A percentile compares a stretch with the other conserved stretches of the same genome.
Evolutionary conservation across 202 grass and related monocot species (phyloP).

Genomic region (Zizania palustris): DNA sequence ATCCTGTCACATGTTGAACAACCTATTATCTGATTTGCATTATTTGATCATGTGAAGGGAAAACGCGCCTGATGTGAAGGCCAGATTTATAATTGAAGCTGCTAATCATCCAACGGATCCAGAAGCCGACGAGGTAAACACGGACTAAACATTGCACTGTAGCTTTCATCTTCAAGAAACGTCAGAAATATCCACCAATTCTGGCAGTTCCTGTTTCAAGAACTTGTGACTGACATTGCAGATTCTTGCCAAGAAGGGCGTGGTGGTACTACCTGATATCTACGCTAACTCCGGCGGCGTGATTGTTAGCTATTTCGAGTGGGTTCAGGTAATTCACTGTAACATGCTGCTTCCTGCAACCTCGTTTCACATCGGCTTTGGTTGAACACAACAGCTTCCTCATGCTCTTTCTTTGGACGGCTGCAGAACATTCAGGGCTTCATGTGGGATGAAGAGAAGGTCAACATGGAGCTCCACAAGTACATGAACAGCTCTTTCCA

Average conservation of each 20-base stretch:
- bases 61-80: conserved; percentile 90
- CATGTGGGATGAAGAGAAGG: conserved; percentile 92
- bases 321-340: conserved; percentile 84
- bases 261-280: conserved; percentile 83
- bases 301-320: conserved; percentile 94
- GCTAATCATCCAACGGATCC: conserved; percentile 97
- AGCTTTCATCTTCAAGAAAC: background rate
- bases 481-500: conserved; percentile 72
- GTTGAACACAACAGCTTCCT: conserved; percentile 19
- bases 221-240: conserved; percentile 33
- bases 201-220: background rate
- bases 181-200: conserved; percentile 8
- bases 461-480: conserved; percentile 71
- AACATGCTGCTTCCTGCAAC: background rate
- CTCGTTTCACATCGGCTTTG: conserved; percentile 15
- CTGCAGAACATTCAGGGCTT: conserved; percentile 94
- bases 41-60: conserved; percentile 57
- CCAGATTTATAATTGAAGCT: conserved; percentile 93
- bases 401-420: conserved; percentile 29
- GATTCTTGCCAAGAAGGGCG: conserved; percentile 89
- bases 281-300: conserved; percentile 92
- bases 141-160: background rate
- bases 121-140: conserved; percentile 85
- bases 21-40: background rate
- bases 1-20: background rate